Evolutionary conservation across 164 flowering plant species (phyloP).

Genomic region (Protea cynaroides): DNA sequence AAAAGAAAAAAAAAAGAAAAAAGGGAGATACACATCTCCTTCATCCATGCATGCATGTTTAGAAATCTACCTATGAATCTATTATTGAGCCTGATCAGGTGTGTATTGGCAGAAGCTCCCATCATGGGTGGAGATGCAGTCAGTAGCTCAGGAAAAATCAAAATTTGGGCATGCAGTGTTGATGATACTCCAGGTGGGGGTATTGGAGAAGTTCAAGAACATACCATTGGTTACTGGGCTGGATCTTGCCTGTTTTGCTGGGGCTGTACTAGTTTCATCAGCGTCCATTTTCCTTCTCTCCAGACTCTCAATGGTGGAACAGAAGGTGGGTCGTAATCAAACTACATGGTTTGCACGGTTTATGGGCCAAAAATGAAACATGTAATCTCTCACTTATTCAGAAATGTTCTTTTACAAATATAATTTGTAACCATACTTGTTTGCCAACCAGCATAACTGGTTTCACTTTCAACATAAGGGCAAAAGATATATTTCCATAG

Average conservation of each 20-base stretch:
- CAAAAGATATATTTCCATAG: too few species aligned
- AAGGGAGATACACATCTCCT: too few species aligned
- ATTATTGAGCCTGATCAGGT: too few species aligned
- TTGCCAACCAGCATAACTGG: too few species aligned
- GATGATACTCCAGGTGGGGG: conserved; percentile 80
- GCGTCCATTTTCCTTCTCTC: conserved; percentile 66
- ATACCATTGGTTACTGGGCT: conserved; percentile 48
- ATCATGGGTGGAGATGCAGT: conserved; percentile 46
- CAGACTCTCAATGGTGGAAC: conserved; percentile 29
- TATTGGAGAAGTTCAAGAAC: conserved; percentile 66
- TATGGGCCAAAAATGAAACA: background rate
- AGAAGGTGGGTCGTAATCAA: background rate
- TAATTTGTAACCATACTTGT: too few species aligned
- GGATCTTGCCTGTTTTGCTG: conserved; percentile 86
- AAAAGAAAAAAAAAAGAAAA: too few species aligned
- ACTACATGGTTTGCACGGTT: background rate
- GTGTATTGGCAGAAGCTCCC: conserved; percentile 44
- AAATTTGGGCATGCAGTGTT: conserved; percentile 70
- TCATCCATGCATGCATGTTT: too few species aligned
- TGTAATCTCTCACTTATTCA: too few species aligned
- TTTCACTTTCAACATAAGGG: too few species aligned
- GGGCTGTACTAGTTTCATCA: conserved; percentile 52
- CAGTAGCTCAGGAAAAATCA: conserved; percentile 57
- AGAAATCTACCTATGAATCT: too few species aligned
- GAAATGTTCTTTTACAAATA: too few species aligned